phyloP scores from a whole-genome alignment of 1,139 yeast species.

The Hyphopichia wangnamkhiaoensis region DNA sequence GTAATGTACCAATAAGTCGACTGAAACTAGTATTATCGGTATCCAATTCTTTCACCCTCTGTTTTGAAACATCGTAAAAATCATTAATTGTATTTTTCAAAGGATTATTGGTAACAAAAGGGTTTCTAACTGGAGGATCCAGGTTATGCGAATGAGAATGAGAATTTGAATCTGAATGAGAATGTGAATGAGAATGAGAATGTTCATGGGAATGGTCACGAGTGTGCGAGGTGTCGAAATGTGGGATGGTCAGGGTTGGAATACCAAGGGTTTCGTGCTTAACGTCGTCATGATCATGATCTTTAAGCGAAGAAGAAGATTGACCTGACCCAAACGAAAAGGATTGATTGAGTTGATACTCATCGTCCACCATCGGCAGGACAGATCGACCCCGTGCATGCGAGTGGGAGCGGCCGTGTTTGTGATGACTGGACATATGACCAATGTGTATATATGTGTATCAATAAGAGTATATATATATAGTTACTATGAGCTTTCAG shows the following conservation, averaged over 20 bases:
- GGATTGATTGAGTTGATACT: conserved; percentile 1
- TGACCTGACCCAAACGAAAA: conserved; percentile 5
- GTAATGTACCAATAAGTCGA: conserved; percentile 25
- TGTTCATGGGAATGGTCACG: conserved; percentile 1
- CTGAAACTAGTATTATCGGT: neutral
- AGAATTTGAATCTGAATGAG: conserved; percentile 1
- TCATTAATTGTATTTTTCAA: neutral
- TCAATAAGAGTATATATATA: no score
- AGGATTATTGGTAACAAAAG: neutral
- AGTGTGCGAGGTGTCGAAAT: neutral
- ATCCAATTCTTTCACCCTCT: neutral
- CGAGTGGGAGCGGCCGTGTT: conserved; percentile 1
- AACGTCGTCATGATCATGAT: no score
- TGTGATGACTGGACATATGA: neutral
- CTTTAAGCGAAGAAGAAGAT: neutral
- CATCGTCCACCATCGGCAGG: conserved; percentile 3
- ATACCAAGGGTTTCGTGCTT: neutral
- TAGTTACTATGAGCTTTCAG: neutral
- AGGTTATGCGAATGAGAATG: neutral
- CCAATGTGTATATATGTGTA: no score
- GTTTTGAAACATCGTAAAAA: neutral
- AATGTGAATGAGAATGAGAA: conserved; percentile 2
- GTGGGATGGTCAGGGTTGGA: neutral
- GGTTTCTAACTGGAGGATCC: conserved; percentile 1
- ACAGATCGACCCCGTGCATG: conserved; percentile 3